phyloP scores from a whole-genome alignment of 129 eudicot genomes.

The Apium graveolens region DNA sequence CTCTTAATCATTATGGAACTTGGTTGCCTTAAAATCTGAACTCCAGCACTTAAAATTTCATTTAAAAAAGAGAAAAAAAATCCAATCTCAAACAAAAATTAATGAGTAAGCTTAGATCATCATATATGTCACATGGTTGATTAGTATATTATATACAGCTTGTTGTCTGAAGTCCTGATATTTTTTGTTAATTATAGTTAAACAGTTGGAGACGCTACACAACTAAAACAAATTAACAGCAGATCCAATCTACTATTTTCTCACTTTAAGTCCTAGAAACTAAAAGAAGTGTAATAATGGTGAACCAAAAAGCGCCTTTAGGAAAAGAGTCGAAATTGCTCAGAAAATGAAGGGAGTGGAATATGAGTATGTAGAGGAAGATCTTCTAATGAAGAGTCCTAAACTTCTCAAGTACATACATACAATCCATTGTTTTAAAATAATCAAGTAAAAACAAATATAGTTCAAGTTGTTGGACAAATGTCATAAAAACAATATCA shows the following conservation, averaged over 20 bases:
- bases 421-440: too few relatives aligned
- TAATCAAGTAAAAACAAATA: too few relatives aligned
- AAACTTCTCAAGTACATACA: too few relatives aligned
- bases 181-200: background rate
- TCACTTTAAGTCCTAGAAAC: too few relatives aligned
- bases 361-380: conserved; percentile 27
- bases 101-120: too few relatives aligned
- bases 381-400: conserved; percentile 20
- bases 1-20: background rate
- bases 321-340: conserved; percentile 1
- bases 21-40: background rate
- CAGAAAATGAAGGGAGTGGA: conserved; percentile 25
- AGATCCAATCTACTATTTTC: background rate
- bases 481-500: too few relatives aligned
- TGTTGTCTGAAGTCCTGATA: background rate
- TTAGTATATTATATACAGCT: background rate
- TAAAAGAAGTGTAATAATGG: background rate
- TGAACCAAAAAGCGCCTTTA: conserved; percentile 12
- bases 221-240: background rate
- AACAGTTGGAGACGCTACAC: background rate
- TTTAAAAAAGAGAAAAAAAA: too few relatives aligned
- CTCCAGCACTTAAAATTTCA: background rate
- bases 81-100: too few relatives aligned
- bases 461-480: too few relatives aligned
- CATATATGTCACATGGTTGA: background rate